A percentile compares a stretch with the other conserved stretches of the same genome.
These are phyloP conservation scores for Daphne laureola DNA, from an alignment of 441 rosid species.

Conservation along the genomic window DNA sequence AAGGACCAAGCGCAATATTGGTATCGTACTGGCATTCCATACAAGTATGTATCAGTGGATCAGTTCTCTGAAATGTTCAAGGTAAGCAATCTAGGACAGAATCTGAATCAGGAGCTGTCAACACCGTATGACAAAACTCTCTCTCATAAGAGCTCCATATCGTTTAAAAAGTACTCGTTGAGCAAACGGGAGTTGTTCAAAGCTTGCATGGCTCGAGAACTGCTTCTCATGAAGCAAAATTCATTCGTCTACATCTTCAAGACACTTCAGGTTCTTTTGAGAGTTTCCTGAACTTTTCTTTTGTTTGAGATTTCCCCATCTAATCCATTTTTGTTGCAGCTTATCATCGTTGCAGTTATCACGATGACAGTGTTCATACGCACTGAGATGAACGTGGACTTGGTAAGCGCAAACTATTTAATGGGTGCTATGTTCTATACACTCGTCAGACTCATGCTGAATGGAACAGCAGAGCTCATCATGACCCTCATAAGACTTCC, in stretches of 20 bases:
- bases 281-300: background rate
- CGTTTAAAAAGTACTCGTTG: conserved; percentile 30
- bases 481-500: conserved; percentile 39
- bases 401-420: conserved; percentile 34
- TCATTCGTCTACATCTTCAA: conserved; percentile 39
- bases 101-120: conserved; percentile 25
- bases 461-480: conserved; percentile 47
- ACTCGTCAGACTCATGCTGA: conserved; percentile 38
- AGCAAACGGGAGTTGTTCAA: conserved; percentile 43
- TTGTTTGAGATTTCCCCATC: background rate
- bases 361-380: conserved; percentile 51
- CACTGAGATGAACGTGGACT: conserved; percentile 27
- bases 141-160: conserved; percentile 20
- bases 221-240: conserved; percentile 47
- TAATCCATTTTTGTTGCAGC: conserved; percentile 29
- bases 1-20: conserved; percentile 62
- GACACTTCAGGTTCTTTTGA: conserved; percentile 26
- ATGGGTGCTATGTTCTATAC: conserved; percentile 49
- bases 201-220: conserved; percentile 48
- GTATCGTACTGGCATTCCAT: conserved; percentile 23
- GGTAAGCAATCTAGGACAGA: conserved; percentile 22
- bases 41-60: conserved; percentile 32
- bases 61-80: conserved; percentile 29
- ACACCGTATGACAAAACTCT: conserved; percentile 22
- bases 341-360: conserved; percentile 33